Base-by-base conservation (phyloP, 805 yeast species). In the Candida vaughaniae region DNA sequence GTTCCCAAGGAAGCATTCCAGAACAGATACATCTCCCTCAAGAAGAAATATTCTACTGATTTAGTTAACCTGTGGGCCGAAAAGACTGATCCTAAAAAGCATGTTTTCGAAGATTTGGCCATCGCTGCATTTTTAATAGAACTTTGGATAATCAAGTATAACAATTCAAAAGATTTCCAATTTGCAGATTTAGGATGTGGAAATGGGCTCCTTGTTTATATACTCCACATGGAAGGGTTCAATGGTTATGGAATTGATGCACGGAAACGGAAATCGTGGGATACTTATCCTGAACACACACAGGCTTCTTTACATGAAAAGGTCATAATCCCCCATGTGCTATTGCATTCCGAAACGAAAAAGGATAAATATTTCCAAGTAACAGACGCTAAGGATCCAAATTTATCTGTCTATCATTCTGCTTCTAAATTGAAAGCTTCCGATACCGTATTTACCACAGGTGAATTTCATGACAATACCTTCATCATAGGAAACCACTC, bases 121-220 rank as follows among this genome's bases (percentile, higher is more conserved):
- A 90, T 91, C 48, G 97, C 97, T 1, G 95, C 97, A 0, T 91
- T 91, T 49, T 67, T 91, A 43, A 85, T 91, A 18, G 95, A 87
- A 61, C 70, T 86, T 23, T 91, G 98, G 98, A 60, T 60, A 6
- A 65, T 71, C 31, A 55, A 53, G 22, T 75, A 73, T 46, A 8
- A 22, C 14, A 60, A 62, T 16, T n/a, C n/a, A n/a, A 57, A 54
- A 22, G 62, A 66, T 27, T 49, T 55, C 4, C 63, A 62, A 3
- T 91, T 90, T 55, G 73, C 91, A 46, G 98, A 91, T 62, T 58
- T 91, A 36, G 98, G 98, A 0, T 91, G 98, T 64, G 98, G 98
- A 5, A 91, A 91, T 61, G 98, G 98, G 6, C 69, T 87, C 11
- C 62, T 91, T 30, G 95, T 87, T 8, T 77, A 86, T 49, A 75